Base-by-base conservation (phyloP, 495 filamentous ascomycete genomes). In the Apodospora peruviana region DNA sequence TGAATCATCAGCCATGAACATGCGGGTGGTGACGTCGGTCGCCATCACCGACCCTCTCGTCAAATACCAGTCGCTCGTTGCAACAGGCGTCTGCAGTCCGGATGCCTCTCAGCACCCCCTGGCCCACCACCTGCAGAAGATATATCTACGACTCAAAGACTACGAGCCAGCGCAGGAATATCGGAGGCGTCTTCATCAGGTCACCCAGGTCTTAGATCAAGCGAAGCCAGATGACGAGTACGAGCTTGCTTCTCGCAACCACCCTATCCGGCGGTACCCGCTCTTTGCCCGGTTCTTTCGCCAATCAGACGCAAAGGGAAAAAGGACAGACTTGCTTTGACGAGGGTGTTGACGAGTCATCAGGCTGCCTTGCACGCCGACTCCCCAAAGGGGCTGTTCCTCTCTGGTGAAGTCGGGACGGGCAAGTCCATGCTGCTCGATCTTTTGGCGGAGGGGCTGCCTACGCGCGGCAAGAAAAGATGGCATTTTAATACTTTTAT, bases 401-500 rank as follows among this genome's bases (percentile, higher is more conserved):
- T 88, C 3, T 82, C 84, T 22, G 83, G 85, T 1, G 83, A 86
- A 50, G 84, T 89, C 5, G 84, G 85, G 9, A 85, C 80, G 0
- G 83, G 84, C 4, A 88, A 87, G 60, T 79, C 73, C 8, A 84
- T 89, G 78, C 72, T 89, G 3, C 68, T 85, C 1, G 85, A 88
- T 55, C 66, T 88, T 9, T 77, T 89, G 23, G 80, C 80, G 14
- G 81, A 85, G 42, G 81, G 79, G 41, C 62, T 88, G 5, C 86
- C 86, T 3, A 85, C 75, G 14, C 63, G 67, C 14, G 78, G 77
- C 55, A 88, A 90, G 64, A 71, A 74, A 45, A 66, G 84, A 47
- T 87, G 81, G 79, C 83, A 88, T 59, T 88, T 86, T 64, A 84
- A 85, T 59, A 85, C 80, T 0, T 88, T 88, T 52, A 88, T 88